Conservation (phyloP, 1,284 basidiomycete species). For the Phaffia rhodozyma region DNA sequence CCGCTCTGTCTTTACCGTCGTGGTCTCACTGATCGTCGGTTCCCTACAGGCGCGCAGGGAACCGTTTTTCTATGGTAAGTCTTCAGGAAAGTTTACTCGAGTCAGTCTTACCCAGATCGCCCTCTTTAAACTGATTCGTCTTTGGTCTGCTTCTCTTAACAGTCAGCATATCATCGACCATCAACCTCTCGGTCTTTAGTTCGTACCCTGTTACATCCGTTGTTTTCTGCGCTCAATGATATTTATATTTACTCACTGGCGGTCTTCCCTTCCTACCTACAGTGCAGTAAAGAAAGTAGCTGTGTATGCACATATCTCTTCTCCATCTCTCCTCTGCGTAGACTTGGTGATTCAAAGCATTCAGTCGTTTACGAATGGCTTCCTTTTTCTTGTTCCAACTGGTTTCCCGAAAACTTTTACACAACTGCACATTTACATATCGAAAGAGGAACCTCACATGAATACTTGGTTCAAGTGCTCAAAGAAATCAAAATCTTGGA, state of each 20-base stretch:
- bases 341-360: too few relatives aligned
- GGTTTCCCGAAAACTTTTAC: too few relatives aligned
- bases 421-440: too few relatives aligned
- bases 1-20: neutral
- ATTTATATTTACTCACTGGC: neutral
- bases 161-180: conserved; percentile 63
- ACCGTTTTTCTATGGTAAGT: conserved; percentile 70
- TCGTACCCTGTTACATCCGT: neutral
- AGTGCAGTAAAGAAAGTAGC: conserved; percentile 87
- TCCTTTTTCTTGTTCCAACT: too few relatives aligned
- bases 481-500: conserved; percentile 75
- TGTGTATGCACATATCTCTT: conserved; percentile 35
- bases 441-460: conserved; percentile 51
- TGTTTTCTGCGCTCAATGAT: neutral
- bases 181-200: conserved; percentile 50
- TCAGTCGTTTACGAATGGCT: too few relatives aligned
- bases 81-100: neutral
- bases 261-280: conserved; percentile 43
- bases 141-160: neutral
- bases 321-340: too few relatives aligned
- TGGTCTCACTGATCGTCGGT: neutral
- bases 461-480: conserved; percentile 67
- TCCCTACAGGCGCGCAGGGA: conserved; percentile 51
- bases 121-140: neutral
- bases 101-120: neutral